Evolutionary conservation across 257 asterid genomes (phyloP).

Genomic region (Nicotiana noctiflora): DNA sequence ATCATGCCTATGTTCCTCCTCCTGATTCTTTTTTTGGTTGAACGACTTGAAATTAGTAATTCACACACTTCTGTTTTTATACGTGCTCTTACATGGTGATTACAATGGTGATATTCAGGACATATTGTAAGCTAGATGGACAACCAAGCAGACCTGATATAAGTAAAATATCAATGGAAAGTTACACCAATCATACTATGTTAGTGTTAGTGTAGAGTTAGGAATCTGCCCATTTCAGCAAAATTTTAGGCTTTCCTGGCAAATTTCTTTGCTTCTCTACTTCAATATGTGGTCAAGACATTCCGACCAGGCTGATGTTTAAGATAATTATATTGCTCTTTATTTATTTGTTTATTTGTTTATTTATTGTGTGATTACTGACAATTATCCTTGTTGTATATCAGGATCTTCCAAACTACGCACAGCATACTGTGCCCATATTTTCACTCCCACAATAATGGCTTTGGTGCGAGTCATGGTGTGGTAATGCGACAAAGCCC

Average conservation of each 20-base stretch:
- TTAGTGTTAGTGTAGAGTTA: background rate
- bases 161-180: background rate
- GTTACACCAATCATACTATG: background rate
- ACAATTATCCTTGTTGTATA: conserved; percentile 13
- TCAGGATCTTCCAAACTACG: conserved; percentile 99
- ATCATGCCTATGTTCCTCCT: background rate
- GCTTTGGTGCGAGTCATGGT: conserved; percentile 99
- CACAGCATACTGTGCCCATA: conserved; percentile 94
- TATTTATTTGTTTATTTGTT: no score
- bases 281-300: background rate
- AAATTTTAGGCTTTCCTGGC: background rate
- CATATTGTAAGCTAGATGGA: background rate
- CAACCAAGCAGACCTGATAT: background rate
- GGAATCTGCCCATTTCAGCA: background rate
- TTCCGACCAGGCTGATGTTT: background rate
- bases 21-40: background rate
- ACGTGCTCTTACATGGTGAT: background rate
- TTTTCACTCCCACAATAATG: conserved; percentile 98
- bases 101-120: background rate
- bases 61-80: background rate
- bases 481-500: conserved; percentile 81
- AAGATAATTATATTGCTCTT: background rate
- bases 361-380: conserved; percentile 8
- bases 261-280: background rate
- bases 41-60: background rate